Evolutionary conservation across 345 rosid species (phyloP), one percentile per base, ranked within the genome.

Genomic region (Garcia nutans): DNA sequence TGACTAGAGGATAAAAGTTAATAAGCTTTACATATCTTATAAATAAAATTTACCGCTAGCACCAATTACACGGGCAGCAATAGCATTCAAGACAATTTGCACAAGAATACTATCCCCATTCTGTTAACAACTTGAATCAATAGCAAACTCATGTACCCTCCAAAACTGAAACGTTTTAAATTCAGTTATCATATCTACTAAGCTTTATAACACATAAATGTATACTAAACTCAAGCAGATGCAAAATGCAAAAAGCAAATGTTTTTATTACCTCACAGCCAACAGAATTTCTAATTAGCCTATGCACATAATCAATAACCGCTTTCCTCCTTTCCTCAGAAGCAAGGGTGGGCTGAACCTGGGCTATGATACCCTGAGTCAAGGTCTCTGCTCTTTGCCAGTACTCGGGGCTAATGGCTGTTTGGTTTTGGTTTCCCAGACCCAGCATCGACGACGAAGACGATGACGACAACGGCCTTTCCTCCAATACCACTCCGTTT

Each of bases 401-500:
- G 77, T 47, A 47, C 50, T 8, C 50, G 41, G 41, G 41, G 41
- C 41, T 37, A 37, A 37, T 37, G 5, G 41, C 41, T 37, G 41
- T 37, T 37, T 37, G 41, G 41, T 37, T 37, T 37, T 37, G 41
- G 41, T 37, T 37, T 37, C 41, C 41, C 3, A 37, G 41, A 37
- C 41, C 6, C 0, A 37, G 41, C 41, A 6, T 37, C 5, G 41
- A 37, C 41, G 41, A 58, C 5, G 79, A 78, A 12, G 85, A 76
- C 7, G 85, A 66, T 2, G 84, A 80, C 50, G 87, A 82, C 1
- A 83, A 77, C 11, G 87, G 82, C 74, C 85, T 81, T 77, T 87
- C 89, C 68, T 84, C 89, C 68, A 79, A 45, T 20, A 70, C 80
- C 62, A 57, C 75, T 66, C 84, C 84, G 84, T 77, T 81, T 17